phyloP scores from a whole-genome alignment of 164 flowering plant species.

The Buxus sempervirens region DNA sequence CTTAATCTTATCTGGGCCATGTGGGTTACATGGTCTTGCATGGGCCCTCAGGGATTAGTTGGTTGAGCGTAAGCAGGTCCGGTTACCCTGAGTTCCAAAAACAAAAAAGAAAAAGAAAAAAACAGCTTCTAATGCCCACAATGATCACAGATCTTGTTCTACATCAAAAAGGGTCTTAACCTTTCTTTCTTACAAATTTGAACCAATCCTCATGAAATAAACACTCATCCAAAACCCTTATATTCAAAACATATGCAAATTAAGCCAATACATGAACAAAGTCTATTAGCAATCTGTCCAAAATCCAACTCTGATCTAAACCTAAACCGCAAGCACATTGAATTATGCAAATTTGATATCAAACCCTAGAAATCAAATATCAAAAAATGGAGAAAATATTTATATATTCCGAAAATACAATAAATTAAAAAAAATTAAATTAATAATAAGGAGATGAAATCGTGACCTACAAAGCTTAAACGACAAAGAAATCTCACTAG shows the following conservation, averaged over 20 bases:
- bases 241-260: background rate
- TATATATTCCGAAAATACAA: too few relatives aligned
- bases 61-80: too few relatives aligned
- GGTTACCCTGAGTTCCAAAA: too few relatives aligned
- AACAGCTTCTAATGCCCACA: too few relatives aligned
- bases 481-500: slow-evolving; percentile 4
- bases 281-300: too few relatives aligned
- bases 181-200: background rate
- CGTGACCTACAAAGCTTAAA: slow-evolving; percentile 1
- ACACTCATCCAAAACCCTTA: background rate
- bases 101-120: too few relatives aligned
- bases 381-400: background rate
- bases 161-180: too few relatives aligned
- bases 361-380: slow-evolving; percentile 4
- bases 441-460: background rate
- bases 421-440: background rate
- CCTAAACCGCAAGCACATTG: background rate
- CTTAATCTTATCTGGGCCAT: too few relatives aligned
- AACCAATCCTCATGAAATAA: background rate
- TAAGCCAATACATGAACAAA: background rate
- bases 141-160: too few relatives aligned
- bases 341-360: too few relatives aligned
- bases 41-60: too few relatives aligned
- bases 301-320: slow-evolving; percentile 3
- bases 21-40: too few relatives aligned